Conservation (phyloP, 2,329 filamentous ascomycete species). For the Cordyceps pruinosa region DNA sequence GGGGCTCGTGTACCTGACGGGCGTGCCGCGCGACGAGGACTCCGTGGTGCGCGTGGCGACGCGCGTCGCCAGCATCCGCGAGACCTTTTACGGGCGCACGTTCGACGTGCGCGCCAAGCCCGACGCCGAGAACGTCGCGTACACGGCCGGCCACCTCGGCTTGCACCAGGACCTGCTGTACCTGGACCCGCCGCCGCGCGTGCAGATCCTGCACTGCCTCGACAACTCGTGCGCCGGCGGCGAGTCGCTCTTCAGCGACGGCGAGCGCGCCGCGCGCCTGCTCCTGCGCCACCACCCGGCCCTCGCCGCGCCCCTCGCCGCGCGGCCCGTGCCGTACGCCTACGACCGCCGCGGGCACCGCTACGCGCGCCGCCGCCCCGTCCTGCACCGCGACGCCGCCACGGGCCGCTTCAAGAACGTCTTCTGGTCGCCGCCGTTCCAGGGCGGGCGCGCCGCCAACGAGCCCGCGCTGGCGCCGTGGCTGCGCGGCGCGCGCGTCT, state of each 20-base stretch:
- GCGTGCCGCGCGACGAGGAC: conserved; percentile 61
- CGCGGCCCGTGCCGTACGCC: conserved; percentile 51
- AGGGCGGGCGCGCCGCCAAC: conserved; percentile 42
- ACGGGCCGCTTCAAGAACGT: conserved; percentile 23
- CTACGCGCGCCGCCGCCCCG: conserved; percentile 53
- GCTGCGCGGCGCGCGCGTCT: conserved; percentile 43
- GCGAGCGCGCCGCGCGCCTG: conserved; percentile 50
- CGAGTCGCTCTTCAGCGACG: conserved; percentile 79
- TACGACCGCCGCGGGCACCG: conserved; percentile 60
- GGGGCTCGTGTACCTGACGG: conserved; percentile 70
- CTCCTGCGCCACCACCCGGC: conserved; percentile 14
- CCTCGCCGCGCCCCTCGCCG: conserved; percentile 29
- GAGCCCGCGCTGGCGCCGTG: conserved; percentile 30
- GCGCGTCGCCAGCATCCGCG: conserved; percentile 70
- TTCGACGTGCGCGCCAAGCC: conserved; percentile 84
- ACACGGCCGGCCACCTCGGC: conserved; percentile 74
- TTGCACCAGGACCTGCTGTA: conserved; percentile 95
- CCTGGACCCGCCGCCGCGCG: conserved; percentile 67
- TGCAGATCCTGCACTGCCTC: conserved; percentile 86
- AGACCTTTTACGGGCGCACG: conserved; percentile 85
- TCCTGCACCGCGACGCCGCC: conserved; percentile 35
- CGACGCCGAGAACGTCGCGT: conserved; percentile 83
- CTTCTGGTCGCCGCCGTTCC: conserved; percentile 75
- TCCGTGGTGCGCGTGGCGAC: conserved; percentile 62
- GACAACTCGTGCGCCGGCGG: conserved; percentile 74